Percentiles rank a stretch among this genome's conserved stretches.
phyloP scores from a whole-genome alignment of 208 protist species.

The Leptomonas pyrrhocoris region DNA sequence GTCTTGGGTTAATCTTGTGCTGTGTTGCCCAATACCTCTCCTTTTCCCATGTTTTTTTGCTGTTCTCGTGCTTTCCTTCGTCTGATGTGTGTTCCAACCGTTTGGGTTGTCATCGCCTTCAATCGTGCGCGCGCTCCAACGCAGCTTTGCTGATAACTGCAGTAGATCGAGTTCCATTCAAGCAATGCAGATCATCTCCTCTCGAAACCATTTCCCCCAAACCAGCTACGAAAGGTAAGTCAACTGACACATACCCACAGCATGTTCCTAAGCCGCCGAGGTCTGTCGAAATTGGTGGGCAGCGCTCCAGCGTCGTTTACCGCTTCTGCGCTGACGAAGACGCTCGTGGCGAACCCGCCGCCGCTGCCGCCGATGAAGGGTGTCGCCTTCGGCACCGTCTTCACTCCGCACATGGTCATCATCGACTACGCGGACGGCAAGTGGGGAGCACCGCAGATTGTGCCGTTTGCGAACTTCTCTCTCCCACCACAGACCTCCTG shows the following conservation, averaged over 20 bases:
- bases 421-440: constrained; percentile 80
- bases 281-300: not conserved
- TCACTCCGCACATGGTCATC: constrained; percentile 97
- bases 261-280: constrained; percentile 7
- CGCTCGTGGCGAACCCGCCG: constrained; percentile 42
- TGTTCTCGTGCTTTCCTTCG: too few relatives aligned
- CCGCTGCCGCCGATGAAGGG: constrained; percentile 62
- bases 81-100: too few relatives aligned
- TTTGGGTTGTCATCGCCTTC: too few relatives aligned
- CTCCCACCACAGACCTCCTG: constrained; percentile 88
- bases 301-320: constrained; percentile 4
- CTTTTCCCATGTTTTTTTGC: too few relatives aligned
- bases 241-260: not conserved
- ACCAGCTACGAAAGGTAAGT: not conserved
- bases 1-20: too few relatives aligned
- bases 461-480: constrained; percentile 78
- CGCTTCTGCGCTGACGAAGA: constrained; percentile 26
- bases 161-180: too few relatives aligned
- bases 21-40: too few relatives aligned
- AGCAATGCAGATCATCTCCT: too few relatives aligned
- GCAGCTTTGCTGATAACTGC: too few relatives aligned
- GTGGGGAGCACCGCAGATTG: constrained; percentile 86
- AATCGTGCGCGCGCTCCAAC: too few relatives aligned
- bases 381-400: constrained; percentile 92
- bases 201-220: too few relatives aligned